These are phyloP conservation scores for Flaveria ramosissima DNA, from an alignment of 129 eudicot species.

Conservation along the genomic window DNA sequence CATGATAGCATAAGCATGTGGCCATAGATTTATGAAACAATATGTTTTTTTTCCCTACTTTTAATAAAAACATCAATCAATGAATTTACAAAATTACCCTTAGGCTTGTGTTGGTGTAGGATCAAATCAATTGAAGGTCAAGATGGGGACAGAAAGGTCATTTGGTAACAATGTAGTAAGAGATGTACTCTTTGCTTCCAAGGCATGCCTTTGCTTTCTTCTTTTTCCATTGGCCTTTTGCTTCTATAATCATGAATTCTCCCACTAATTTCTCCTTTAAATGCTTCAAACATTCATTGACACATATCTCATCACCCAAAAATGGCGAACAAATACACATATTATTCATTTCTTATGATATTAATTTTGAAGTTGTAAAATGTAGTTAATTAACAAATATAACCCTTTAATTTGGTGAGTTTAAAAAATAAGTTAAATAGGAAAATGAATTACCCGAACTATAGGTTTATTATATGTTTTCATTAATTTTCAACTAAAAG, in stretches of 20 bases:
- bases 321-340: background rate
- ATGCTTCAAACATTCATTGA: background rate
- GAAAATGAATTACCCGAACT: background rate
- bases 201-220: conserved; percentile 39
- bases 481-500: no score
- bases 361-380: background rate
- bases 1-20: conserved; percentile 7
- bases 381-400: background rate
- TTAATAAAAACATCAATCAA: background rate
- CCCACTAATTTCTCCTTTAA: conserved; percentile 24
- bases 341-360: background rate
- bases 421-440: background rate
- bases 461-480: background rate
- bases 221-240: conserved; percentile 27
- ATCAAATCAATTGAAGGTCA: conserved; percentile 24
- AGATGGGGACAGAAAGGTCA: conserved; percentile 24
- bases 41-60: background rate
- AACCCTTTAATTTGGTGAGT: background rate
- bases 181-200: conserved; percentile 37
- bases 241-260: conserved; percentile 29
- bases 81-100: conserved; percentile 13
- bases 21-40: background rate
- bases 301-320: conserved; percentile 12
- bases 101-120: conserved; percentile 4
- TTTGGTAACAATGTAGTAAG: background rate